Base-by-base conservation (phyloP, 768 basidiomycete genomes). In the Megacollybia marginata region DNA sequence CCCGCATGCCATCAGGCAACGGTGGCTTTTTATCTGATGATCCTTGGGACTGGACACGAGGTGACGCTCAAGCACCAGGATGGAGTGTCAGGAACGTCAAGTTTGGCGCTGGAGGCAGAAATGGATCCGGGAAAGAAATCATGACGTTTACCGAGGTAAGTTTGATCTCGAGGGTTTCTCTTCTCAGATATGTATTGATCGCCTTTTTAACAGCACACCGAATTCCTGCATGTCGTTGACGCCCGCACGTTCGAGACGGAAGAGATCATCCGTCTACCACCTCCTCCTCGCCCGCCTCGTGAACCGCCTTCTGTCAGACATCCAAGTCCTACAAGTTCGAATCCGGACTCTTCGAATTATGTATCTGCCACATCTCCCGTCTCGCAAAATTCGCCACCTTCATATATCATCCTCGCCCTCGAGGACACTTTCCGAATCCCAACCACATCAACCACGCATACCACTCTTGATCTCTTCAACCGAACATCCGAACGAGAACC, bases 121-220 rank as follows among this genome's bases (percentile, higher is more conserved):
- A 65, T 47, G 73, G 69, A 52, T 65, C 66, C 12, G 78, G 80
- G 20, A 76, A 79, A 53, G 93, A 95, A 64, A 64, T 93, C 1
- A 79, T 95, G 79, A 83, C 81, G 0, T 96, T 93, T 66, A 91
- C 92, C 13, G 92, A 94, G 81, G 91, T 92, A 53, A 48, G 79
- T 48, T 23, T 34, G 38, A 33, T 47, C 28, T n/a, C n/a, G n/a
- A n/a, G n/a, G n/a, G 20, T 42, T 36, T 9, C 18, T 43, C 45
- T 28, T 44, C 31, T 33, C 16, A 19, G 9, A 42, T 15, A 3
- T 42, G 13, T 33, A 28, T 18, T 3, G 40, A 33, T 50, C 15
- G 49, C 44, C 11, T 45, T 44, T 16, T 44, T 15, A 10, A 18
- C 56, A 93, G 88, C 92, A 95, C 61, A 88, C 88, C 2, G 84